Evolutionary conservation across 495 filamentous ascomycete genomes (phyloP), one percentile per base, ranked within the genome.

Genomic region (Aspergillus homomorphus): DNA sequence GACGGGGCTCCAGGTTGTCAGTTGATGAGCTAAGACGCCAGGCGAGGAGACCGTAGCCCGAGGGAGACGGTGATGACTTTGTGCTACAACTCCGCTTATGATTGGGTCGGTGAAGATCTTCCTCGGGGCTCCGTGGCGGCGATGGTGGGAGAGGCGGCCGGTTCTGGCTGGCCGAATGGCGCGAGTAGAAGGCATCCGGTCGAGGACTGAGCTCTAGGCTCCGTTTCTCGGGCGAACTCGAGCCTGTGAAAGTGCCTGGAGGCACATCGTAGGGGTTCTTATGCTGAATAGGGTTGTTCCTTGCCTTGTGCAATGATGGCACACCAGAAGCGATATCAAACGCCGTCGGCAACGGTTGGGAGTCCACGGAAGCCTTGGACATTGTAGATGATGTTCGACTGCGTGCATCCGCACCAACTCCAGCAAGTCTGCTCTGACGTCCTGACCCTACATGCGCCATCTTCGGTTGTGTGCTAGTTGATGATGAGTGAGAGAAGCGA

Each of bases 21-120:
- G 60, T 57, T 19, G 71, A 73, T 6, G 77, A 70, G 24, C 82
- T 81, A 46, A 91, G 74, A 33, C 80, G 83, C 3, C 82, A 80
- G 22, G 88, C 85, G 38, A 91, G 70, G 6, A 87, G 72, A 43
- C 87, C 84, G 69, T 91, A 90, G 12, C 88, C 88, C n/a, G 83
- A 76, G n/a, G 69, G 51, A 9, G 61, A 45, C 4, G 66, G 63
- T 8, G 65, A 61, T 4, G 67, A 48, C 50, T 57, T 69, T 3
- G 70, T 61, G 26, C 64, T 69, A 43, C 62, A 64, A 60, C 70
- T 63, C 26, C 61, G 58, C 43, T 62, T 67, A 49, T 55, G 64
- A 42, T 55, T 58, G 18, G 60, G 52, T n/a, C 57, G 67, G 21
- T 72, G 68, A 30, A 70, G 57, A 41, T 70, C 61, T 48, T 70